Evolutionary conservation across 352 stramenopile species (phyloP).

Genomic region (Pelagophyceae sp.): DNA sequence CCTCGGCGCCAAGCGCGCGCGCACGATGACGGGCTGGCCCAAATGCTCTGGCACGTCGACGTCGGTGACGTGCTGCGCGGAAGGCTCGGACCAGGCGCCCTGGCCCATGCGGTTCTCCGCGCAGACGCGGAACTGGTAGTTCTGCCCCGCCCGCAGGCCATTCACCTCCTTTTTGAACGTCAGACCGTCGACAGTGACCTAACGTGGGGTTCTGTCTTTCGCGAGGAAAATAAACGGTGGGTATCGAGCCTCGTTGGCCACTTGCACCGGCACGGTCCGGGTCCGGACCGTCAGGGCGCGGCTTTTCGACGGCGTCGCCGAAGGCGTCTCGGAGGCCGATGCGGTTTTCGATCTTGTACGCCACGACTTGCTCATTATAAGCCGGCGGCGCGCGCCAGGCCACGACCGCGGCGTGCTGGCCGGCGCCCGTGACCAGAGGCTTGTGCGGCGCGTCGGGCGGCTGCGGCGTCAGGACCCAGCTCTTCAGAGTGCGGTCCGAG

Average conservation of each 20-base stretch:
- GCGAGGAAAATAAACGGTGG: no score
- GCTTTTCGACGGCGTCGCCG: no score
- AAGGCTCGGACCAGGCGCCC: constrained; percentile 23
- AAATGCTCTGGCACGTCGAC: constrained; percentile 23
- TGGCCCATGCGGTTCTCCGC: constrained; percentile 33
- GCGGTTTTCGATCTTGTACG: constrained; percentile 27
- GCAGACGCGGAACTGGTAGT: constrained; percentile 33
- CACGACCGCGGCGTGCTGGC: constrained; percentile 3
- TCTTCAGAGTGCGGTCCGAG: constrained; percentile 23
- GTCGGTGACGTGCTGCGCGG: constrained; percentile 23
- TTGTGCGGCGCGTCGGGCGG: constrained; percentile 16
- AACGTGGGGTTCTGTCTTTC: no score
- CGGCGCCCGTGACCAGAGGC: constrained; percentile 7
- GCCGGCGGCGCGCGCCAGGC: constrained; percentile 23
- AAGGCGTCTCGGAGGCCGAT: constrained; percentile 25
- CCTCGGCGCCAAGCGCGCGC: background rate
- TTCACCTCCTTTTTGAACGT: constrained; percentile 6
- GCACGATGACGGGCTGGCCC: constrained; percentile 19
- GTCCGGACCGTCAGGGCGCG: no score
- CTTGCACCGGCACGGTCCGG: no score
- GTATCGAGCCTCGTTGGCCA: no score
- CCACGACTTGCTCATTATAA: constrained; percentile 27
- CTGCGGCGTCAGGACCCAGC: constrained; percentile 26
- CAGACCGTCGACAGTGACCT: constrained; percentile 9
- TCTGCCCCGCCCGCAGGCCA: constrained; percentile 24